These are phyloP conservation scores for Phytophthora palmivora DNA, from an alignment of 352 stramenopile species.

Conservation along the genomic window DNA sequence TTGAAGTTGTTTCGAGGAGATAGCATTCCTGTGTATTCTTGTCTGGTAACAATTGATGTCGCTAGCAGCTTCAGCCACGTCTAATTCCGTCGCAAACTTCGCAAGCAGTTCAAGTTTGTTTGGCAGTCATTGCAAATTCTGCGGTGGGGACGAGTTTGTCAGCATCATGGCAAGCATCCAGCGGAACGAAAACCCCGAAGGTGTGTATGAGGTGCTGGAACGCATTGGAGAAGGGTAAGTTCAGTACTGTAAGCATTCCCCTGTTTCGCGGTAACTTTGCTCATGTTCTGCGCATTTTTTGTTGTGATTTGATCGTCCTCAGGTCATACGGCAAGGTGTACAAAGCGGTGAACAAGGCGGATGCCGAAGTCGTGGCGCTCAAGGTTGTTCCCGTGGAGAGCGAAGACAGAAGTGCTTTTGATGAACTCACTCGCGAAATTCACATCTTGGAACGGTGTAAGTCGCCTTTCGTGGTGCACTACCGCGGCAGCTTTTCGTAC, in stretches of 20 bases:
- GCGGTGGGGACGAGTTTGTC: slow-evolving; percentile 16
- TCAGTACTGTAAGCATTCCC: slow-evolving; percentile 4
- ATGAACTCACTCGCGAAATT: slow-evolving; percentile 88
- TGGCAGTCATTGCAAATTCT: slow-evolving; percentile 21
- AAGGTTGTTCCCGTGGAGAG: slow-evolving; percentile 88
- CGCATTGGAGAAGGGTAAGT: slow-evolving; percentile 76
- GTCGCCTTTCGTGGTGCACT: slow-evolving; percentile 88
- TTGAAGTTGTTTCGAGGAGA: slow-evolving; percentile 19
- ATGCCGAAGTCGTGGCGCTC: slow-evolving; percentile 73
- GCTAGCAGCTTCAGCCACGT: slow-evolving; percentile 4
- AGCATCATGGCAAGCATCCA: slow-evolving; percentile 67
- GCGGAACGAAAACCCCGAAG: slow-evolving; percentile 69
- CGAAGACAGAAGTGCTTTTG: slow-evolving; percentile 62
- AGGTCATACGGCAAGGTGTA: slow-evolving; percentile 88
- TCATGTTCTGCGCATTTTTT: slow-evolving; percentile 4
- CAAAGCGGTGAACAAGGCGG: slow-evolving; percentile 72
- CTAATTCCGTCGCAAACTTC: slow-evolving; percentile 25
- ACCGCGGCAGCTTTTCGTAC: slow-evolving; percentile 84
- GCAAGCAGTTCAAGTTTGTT: neutral
- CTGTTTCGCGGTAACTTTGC: slow-evolving; percentile 19
- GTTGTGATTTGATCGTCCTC: slow-evolving; percentile 1
- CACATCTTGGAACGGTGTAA: slow-evolving; percentile 81
- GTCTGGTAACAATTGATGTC: slow-evolving; percentile 4
- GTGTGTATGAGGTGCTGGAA: slow-evolving; percentile 79
- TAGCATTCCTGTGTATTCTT: slow-evolving; percentile 28